Evolutionary conservation across 139 green algal genomes (phyloP).

Genomic region (Chlamydomonas sp.): DNA sequence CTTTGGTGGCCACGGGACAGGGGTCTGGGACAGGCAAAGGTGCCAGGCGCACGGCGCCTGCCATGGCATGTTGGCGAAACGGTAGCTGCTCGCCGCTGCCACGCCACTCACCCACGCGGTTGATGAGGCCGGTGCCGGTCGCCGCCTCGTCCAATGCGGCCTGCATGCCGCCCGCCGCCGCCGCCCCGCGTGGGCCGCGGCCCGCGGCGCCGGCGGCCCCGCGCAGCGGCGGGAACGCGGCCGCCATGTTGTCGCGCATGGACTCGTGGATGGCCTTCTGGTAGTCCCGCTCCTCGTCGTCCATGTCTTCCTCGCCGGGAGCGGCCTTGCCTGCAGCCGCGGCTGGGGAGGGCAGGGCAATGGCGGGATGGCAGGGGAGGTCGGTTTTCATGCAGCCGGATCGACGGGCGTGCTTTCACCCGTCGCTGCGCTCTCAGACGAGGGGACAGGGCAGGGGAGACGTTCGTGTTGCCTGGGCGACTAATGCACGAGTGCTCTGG

Average conservation of each 20-base stretch:
- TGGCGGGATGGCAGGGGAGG: too few species aligned
- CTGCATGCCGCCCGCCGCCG: neutral
- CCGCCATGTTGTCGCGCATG: neutral
- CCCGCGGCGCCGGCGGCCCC: neutral
- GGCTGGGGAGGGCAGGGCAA: neutral
- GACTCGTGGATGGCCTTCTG: neutral
- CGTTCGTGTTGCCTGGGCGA: too few species aligned
- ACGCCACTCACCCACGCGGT: constrained; percentile 44
- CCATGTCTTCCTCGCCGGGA: neutral
- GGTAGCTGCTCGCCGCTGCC: too few species aligned
- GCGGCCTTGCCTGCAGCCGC: neutral
- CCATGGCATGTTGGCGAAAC: neutral
- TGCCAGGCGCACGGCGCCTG: neutral
- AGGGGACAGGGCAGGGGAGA: too few species aligned
- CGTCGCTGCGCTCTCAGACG: too few species aligned
- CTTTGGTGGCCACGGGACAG: neutral
- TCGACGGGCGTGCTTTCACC: too few species aligned
- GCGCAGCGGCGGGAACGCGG: constrained; percentile 9
- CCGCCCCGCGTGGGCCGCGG: neutral
- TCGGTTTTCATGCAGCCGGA: too few species aligned
- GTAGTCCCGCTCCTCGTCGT: neutral
- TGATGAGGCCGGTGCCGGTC: constrained; percentile 59
- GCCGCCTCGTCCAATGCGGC: neutral
- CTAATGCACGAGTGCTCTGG: too few species aligned
- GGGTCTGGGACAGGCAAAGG: neutral